Evolutionary conservation across 1,139 yeast genomes (phyloP), one percentile per base, ranked within the genome.

Genomic region (Kodamaea suecica): DNA sequence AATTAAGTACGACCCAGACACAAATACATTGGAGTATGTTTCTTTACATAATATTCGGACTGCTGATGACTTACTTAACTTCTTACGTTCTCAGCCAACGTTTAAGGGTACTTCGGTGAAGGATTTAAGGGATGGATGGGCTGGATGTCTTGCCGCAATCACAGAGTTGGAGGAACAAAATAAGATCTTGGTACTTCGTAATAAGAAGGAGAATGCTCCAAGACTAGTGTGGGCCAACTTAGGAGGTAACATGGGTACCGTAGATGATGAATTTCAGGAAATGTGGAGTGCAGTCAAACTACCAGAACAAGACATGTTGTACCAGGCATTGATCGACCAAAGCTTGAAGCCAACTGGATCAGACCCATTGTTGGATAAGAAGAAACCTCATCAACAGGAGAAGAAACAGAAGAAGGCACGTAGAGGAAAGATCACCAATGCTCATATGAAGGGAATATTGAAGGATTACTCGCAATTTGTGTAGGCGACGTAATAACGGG

Each of bases 291-390:
- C 66, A 27, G 81, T 87, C 10, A 80, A 79, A 51, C 72, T 92
- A 21, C 98, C 98, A 3, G 82, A 82, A 20, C 78, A 82, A 15
- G 83, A 85, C 37, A 88, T 82, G 40, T 66, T 94, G 45, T 95
- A 95, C 29, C 78, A 81, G 37, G 78, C 80, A 37, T 70, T 94
- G 44, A 75, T 84, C 40, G 88, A 81, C 47, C 81, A 86, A 42
- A 94, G 96, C 17, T 74, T 92, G 57, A 94, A 90, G 58, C 98
- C 98, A 5, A 90, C 98, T 0, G 86, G 95, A 49, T 95, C 92
- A 11, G 98, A 94, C 56, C 98, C 98, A n/a, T 86, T 86, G 29
- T 77, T 86, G 23, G 63, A 85, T 38, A 83, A 83, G 58, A 80
- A 79, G 55, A 78, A 76, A 45, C 77, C 76, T 9, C 84, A 77